Evolutionary conservation across 495 filamentous ascomycete genomes (phyloP), one percentile per base, ranked within the genome.

Genomic region (Aspergillus leporis): DNA sequence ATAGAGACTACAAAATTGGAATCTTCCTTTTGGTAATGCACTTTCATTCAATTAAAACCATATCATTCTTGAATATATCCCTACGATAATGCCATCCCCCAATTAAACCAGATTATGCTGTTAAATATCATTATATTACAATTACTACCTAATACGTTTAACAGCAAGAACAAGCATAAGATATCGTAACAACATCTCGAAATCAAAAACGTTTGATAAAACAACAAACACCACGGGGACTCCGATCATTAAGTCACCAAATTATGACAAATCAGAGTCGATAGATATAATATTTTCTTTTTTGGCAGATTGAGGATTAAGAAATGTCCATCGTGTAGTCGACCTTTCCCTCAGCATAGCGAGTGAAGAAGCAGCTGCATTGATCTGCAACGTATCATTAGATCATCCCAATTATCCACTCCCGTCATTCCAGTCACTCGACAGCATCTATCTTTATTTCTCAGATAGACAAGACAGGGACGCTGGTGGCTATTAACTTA

Each of bases 71-170:
- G n/a, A n/a, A n/a, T n/a, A n/a, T n/a, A n/a, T n/a, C n/a, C n/a
- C n/a, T n/a, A n/a, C n/a, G n/a, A n/a, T n/a, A n/a, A n/a, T n/a
- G n/a, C n/a, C n/a, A n/a, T n/a, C n/a, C n/a, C n/a, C n/a, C n/a
- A n/a, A n/a, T n/a, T n/a, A n/a, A n/a, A 21, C 9, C 51, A 12
- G 32, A 13, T n/a, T 34, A 23, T 36, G 30, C 36, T 38, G 16
- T 55, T 38, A 28, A 61, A 18, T 16, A 47, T 43, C 25, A 56
- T 59, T 65, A 65, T 65, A 57, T 65, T 61, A 61, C 59, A 65
- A 46, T 41, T 59, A 65, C 38, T 45, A 50, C 10, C 31, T 59
- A 51, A 36, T 38, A 30, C 55, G 43, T 45, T 41, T 34, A 40
- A 22, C 18, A 47, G 13, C 12, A 47, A 41, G 36, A 51, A 32